Base-by-base conservation (phyloP, 805 yeast species). In the Starmerella ratchasimensis region DNA sequence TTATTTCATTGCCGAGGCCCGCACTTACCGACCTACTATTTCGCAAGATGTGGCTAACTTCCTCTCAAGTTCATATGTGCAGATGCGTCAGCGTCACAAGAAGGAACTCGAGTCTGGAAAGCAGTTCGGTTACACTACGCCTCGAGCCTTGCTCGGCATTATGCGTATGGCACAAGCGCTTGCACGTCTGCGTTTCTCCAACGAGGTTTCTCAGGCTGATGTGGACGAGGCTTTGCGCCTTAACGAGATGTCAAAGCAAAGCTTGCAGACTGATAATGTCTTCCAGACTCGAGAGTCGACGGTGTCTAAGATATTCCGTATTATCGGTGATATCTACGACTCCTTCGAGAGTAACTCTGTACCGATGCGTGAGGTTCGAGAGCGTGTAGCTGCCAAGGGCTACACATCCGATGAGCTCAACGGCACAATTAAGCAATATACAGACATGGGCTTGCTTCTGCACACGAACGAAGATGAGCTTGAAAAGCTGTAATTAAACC, bases 171-270 rank as follows among this genome's bases (percentile, higher is more conserved):
- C 98, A 1, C 97, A 88, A 62, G 98, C 96, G 1, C 67, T 81
- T 45, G 97, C 98, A 0, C 71, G 95, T 51, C 67, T 90, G 41
- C 69, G 96, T 54, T 82, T 90, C 56, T 76, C 76, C 41, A 68
- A 77, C 44, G 61, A 54, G 15, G 97, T 90, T 6, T 67, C 65
- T 23, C 61, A 67, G 30, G 80, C 72, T 41, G 97, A 90, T 59
- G 95, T 90, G 28, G 97, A 90, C 53, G 99, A 90, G 62, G 95
- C 98, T 0, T 64, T 90, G 52, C 72, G 98, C 53, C 68, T 90
- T 48, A 66, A 77, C 40, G 77, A 77, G 50, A 93, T 81, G 11
- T 82, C 94, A n/a, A 81, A 86, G 59, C 74, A 79, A 41, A 79
- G 94, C 6, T 67, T 88, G 51, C 70, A 71, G 29, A 63, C 63